Evolutionary conservation across 108 stramenopile genomes (phyloP).

Genomic region (Nitzschia palea): DNA sequence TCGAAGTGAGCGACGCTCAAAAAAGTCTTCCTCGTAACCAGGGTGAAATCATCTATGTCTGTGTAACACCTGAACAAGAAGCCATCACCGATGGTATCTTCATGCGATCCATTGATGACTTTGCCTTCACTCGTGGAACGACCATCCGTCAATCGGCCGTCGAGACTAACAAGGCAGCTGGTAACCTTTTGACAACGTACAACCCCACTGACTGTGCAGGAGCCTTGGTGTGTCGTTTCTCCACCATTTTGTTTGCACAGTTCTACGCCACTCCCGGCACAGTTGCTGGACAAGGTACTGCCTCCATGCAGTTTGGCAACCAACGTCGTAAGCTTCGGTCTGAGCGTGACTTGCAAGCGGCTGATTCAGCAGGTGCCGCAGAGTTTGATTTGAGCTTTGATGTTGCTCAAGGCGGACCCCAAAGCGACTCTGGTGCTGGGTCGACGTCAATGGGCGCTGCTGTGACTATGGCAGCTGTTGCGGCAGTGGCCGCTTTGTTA

Average conservation of each 20-base stretch:
- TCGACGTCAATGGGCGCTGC: background rate
- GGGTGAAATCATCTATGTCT: constrained; percentile 11
- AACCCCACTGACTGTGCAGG: background rate
- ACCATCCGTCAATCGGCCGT: constrained; percentile 13
- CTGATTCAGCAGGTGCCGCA: background rate
- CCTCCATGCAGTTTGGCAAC: constrained; percentile 21
- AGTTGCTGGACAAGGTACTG: constrained; percentile 10
- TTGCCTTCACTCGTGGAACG: background rate
- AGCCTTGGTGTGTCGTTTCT: background rate
- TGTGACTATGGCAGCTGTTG: background rate
- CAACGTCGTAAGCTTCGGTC: background rate
- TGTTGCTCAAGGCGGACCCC: background rate
- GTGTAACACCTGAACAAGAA: constrained; percentile 9
- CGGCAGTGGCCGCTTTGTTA: background rate
- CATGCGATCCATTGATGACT: constrained; percentile 15
- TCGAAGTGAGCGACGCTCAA: background rate
- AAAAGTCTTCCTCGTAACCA: background rate
- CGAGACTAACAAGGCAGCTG: background rate
- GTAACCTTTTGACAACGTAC: constrained; percentile 9
- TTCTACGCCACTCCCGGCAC: constrained; percentile 9
- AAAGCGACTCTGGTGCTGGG: background rate
- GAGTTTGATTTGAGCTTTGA: background rate
- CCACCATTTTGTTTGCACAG: constrained; percentile 17
- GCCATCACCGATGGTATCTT: constrained; percentile 3
- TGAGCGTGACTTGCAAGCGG: background rate